Base-by-base conservation (phyloP, 2,329 filamentous ascomycete genomes). In the Coleophoma cylindrospora region DNA sequence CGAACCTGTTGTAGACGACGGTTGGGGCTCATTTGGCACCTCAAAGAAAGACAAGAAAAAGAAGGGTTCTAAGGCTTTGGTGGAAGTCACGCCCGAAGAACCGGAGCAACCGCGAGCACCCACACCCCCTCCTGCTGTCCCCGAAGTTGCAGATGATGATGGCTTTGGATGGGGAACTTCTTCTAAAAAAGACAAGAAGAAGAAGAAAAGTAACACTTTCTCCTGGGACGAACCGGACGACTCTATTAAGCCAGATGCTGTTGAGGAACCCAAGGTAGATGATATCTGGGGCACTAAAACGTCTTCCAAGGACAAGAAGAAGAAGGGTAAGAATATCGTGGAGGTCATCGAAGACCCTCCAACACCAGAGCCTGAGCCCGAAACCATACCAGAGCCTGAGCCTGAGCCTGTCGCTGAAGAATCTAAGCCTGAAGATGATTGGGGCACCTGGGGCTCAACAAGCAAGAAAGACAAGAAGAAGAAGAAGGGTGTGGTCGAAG, bases 271-370 rank as follows among this genome's bases (percentile, higher is more conserved):
- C 2, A 72, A 72, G 50, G 65, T 65, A 14, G 72, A 74, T 27
- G 68, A 70, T 41, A 53, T 54, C n/a, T 64, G 60, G 55, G 58
- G 54, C 9, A 50, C 52, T 9, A 36, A 49, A 3, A 17, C 40
- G 8, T 45, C 57, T 32, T 57, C 56, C 4, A 64, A 61, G 45
- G 62, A 65, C 37, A 80, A 80, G 66, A 76, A 77, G 61, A 81
- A 81, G 63, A 78, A 74, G 50, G 65, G 62, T 51, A 77, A 74
- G 60, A 80, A 79, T 59, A 67, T 70, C 13, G 63, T 75, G 21
- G 74, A 79, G 50, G 66, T 78, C 38, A 62, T 73, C 41, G 70
- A 73, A 27, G 72, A 72, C 41, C 69, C 70, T 51, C 70, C 72
- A 34, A 67, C 75, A 56, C 70, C 77, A 54, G 72, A 70, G 50